These are phyloP conservation scores for Calamus simplicifolius DNA, from an alignment of 176 grass and related monocot genomes.

Conservation along the genomic window DNA sequence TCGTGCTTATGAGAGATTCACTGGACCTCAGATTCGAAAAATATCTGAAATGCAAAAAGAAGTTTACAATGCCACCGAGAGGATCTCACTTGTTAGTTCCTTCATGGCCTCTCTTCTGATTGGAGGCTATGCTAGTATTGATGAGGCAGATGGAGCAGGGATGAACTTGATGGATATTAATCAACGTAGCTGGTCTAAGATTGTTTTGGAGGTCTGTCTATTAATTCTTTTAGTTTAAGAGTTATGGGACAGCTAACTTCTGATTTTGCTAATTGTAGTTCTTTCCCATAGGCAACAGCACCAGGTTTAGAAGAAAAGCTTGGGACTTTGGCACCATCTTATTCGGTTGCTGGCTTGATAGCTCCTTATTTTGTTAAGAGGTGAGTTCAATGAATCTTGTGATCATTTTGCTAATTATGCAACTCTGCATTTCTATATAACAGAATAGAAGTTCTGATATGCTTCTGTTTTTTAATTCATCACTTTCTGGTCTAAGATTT, in stretches of 20 bases:
- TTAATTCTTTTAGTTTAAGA: too few species aligned
- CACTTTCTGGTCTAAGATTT: too few species aligned
- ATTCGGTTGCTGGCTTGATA: conserved; percentile 62
- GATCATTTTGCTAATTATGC: too few species aligned
- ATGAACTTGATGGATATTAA: conserved; percentile 99
- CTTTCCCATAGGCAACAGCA: conserved; percentile 59
- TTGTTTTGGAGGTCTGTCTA: conserved; percentile 61
- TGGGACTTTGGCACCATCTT: conserved; percentile 64
- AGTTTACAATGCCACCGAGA: conserved; percentile 71
- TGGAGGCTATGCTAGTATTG: conserved; percentile 83
- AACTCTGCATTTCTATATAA: too few species aligned
- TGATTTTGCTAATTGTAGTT: neutral
- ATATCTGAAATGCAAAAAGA: conserved; percentile 41
- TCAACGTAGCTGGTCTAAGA: conserved; percentile 58
- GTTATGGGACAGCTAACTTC: too few species aligned
- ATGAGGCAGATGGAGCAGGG: conserved; percentile 91
- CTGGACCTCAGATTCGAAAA: conserved; percentile 83
- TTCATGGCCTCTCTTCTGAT: conserved; percentile 84
- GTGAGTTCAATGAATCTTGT: conserved; percentile 10
- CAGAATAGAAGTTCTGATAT: too few species aligned
- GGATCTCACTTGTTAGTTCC: conserved; percentile 90
- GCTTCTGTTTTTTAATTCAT: too few species aligned
- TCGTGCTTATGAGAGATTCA: conserved; percentile 81
- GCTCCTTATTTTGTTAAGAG: conserved; percentile 89
- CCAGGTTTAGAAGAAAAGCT: conserved; percentile 72